Conservation (phyloP, 768 basidiomycete genomes). For the Lepiota venenata region DNA sequence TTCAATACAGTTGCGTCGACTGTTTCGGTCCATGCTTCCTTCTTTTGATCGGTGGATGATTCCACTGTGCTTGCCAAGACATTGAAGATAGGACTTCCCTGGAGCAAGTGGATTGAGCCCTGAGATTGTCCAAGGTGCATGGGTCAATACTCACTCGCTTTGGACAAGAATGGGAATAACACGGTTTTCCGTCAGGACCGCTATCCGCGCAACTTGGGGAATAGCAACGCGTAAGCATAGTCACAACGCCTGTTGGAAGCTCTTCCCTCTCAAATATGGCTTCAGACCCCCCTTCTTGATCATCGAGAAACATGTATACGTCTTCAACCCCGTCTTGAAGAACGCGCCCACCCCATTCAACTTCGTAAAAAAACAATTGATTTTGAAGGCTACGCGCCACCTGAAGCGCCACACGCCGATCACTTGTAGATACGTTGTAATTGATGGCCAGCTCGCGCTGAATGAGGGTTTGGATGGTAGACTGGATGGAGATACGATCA, state of each 20-base stretch:
- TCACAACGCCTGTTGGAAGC: constrained; percentile 87
- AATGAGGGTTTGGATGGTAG: constrained; percentile 84
- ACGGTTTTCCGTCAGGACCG: constrained; percentile 58
- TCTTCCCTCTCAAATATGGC: constrained; percentile 58
- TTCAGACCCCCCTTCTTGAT: constrained; percentile 64
- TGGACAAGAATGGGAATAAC: constrained; percentile 84
- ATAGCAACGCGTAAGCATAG: constrained; percentile 88
- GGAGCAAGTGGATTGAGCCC: too few relatives aligned
- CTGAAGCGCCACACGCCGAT: constrained; percentile 80
- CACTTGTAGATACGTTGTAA: constrained; percentile 70
- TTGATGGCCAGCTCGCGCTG: constrained; percentile 78
- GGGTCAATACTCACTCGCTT: constrained; percentile 42
- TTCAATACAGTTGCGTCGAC: constrained; percentile 36
- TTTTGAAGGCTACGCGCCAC: constrained; percentile 89
- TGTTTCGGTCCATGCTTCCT: constrained; percentile 44
- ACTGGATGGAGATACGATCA: constrained; percentile 39
- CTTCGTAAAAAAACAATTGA: constrained; percentile 95
- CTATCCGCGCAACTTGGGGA: constrained; percentile 66
- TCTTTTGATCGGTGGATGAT: constrained; percentile 24
- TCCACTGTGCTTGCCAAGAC: constrained; percentile 28
- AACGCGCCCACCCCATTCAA: constrained; percentile 86
- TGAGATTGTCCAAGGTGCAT: too few relatives aligned
- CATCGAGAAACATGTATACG: constrained; percentile 91
- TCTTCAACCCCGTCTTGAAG: constrained; percentile 89
- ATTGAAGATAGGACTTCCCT: constrained; percentile 1